phyloP scores from a whole-genome alignment of 768 basidiomycete species.

The Hygrophoropsis aurantiaca region DNA sequence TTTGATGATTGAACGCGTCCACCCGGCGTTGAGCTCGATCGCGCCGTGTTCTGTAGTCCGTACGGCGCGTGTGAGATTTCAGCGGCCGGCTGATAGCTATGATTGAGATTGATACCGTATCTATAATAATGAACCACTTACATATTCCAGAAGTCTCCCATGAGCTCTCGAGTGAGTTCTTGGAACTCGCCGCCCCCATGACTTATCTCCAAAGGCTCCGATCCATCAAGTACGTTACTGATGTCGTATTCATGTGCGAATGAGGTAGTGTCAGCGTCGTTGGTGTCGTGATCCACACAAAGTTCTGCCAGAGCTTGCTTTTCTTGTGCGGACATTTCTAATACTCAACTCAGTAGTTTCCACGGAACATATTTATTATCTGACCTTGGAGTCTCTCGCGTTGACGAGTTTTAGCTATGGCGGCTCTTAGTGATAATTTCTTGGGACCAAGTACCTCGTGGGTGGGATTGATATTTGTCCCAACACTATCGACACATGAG shows the following conservation, averaged over 20 bases:
- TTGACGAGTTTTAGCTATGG: too few relatives aligned
- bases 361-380: too few relatives aligned
- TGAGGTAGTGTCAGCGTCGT: not conserved
- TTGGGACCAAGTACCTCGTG: too few relatives aligned
- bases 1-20: not conserved
- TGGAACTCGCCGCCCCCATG: slow-evolving; percentile 1
- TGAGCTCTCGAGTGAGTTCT: slow-evolving; percentile 1
- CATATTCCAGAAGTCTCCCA: not conserved
- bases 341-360: too few relatives aligned
- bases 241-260: not conserved
- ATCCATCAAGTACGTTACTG: slow-evolving; percentile 1
- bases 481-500: too few relatives aligned
- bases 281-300: not conserved
- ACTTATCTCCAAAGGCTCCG: slow-evolving; percentile 1
- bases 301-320: too few relatives aligned
- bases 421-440: too few relatives aligned
- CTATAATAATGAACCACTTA: not conserved
- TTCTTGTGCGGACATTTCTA: too few relatives aligned
- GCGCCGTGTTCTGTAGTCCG: not conserved
- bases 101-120: too few relatives aligned
- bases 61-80: not conserved
- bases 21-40: not conserved
- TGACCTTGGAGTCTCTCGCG: too few relatives aligned
- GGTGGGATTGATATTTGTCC: too few relatives aligned
- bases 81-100: not conserved